These are phyloP conservation scores for Coemansia sp. DNA, from an alignment of 371 early-diverging fungal genomes.

Conservation along the genomic window DNA sequence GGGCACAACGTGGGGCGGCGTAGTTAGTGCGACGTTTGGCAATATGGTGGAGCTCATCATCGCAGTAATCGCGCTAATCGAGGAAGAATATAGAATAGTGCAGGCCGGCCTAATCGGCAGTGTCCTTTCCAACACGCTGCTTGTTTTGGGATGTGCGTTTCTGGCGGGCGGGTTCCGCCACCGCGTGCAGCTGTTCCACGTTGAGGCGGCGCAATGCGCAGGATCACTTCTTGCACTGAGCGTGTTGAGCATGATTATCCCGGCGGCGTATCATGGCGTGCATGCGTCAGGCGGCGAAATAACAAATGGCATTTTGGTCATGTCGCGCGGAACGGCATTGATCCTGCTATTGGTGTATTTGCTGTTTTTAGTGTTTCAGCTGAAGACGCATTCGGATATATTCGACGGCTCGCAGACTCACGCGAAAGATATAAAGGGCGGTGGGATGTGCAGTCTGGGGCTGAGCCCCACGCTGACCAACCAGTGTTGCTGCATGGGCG, in stretches of 20 bases:
- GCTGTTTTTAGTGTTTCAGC: slow-evolving; percentile 75
- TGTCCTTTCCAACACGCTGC: slow-evolving; percentile 80
- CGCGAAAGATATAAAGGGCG: neutral
- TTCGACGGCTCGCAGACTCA: slow-evolving; percentile 33
- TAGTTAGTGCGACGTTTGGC: slow-evolving; percentile 73
- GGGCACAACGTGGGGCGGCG: slow-evolving; percentile 71
- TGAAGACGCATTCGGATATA: slow-evolving; percentile 69
- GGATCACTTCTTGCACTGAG: slow-evolving; percentile 74
- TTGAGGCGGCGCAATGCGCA: slow-evolving; percentile 76
- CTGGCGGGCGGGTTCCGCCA: slow-evolving; percentile 69
- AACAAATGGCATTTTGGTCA: slow-evolving; percentile 44
- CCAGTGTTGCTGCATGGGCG: neutral
- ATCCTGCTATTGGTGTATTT: slow-evolving; percentile 74
- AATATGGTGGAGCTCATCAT: slow-evolving; percentile 81
- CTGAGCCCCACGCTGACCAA: slow-evolving; percentile 3
- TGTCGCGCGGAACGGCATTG: slow-evolving; percentile 73
- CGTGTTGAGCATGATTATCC: slow-evolving; percentile 73
- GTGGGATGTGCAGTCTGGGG: slow-evolving; percentile 11
- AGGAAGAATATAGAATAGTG: slow-evolving; percentile 75
- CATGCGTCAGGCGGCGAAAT: slow-evolving; percentile 52
- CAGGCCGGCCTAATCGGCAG: slow-evolving; percentile 84
- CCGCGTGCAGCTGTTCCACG: slow-evolving; percentile 71
- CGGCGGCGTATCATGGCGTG: slow-evolving; percentile 74
- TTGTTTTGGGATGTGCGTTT: slow-evolving; percentile 75
- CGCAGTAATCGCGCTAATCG: slow-evolving; percentile 72